These are phyloP conservation scores for Neofusicoccum laricinum DNA, from an alignment of 2,329 filamentous ascomycete genomes.

Conservation along the genomic window DNA sequence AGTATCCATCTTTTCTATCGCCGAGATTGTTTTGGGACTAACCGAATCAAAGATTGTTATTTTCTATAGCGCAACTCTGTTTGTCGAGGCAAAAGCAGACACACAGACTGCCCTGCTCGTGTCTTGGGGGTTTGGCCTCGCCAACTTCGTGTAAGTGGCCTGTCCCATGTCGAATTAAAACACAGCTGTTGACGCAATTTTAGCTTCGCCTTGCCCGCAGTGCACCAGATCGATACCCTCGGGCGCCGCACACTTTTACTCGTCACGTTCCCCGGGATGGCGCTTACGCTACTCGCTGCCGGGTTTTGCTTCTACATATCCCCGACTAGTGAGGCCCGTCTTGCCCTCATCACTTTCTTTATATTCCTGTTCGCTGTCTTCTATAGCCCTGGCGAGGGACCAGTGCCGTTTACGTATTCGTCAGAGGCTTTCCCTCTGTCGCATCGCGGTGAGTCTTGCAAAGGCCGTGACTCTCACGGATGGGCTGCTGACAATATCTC, in stretches of 20 bases:
- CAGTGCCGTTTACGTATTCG: constrained; percentile 41
- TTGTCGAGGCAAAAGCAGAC: background rate
- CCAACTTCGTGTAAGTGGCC: constrained; percentile 37
- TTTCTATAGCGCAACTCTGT: constrained; percentile 1
- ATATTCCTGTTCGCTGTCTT: constrained; percentile 53
- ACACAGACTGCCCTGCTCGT: constrained; percentile 30
- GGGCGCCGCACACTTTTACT: constrained; percentile 42
- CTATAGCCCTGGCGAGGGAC: constrained; percentile 46
- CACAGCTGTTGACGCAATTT: background rate
- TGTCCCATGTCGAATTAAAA: too few species aligned
- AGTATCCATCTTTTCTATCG: constrained; percentile 24
- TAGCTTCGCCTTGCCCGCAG: constrained; percentile 42
- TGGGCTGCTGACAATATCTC: background rate
- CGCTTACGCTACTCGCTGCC: constrained; percentile 49
- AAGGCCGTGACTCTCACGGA: background rate
- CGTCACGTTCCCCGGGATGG: constrained; percentile 48
- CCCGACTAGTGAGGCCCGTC: constrained; percentile 22
- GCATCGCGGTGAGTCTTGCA: background rate
- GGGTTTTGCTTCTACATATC: constrained; percentile 39
- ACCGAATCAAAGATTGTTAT: constrained; percentile 11
- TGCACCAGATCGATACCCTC: constrained; percentile 44
- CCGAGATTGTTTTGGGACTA: background rate
- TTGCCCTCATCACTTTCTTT: constrained; percentile 36
- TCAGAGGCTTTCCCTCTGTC: constrained; percentile 44
- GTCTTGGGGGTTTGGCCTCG: constrained; percentile 44